Percentiles rank a stretch among this genome's conserved stretches.
phyloP scores from a whole-genome alignment of 139 green algal species.

The Marvania coccoides region DNA sequence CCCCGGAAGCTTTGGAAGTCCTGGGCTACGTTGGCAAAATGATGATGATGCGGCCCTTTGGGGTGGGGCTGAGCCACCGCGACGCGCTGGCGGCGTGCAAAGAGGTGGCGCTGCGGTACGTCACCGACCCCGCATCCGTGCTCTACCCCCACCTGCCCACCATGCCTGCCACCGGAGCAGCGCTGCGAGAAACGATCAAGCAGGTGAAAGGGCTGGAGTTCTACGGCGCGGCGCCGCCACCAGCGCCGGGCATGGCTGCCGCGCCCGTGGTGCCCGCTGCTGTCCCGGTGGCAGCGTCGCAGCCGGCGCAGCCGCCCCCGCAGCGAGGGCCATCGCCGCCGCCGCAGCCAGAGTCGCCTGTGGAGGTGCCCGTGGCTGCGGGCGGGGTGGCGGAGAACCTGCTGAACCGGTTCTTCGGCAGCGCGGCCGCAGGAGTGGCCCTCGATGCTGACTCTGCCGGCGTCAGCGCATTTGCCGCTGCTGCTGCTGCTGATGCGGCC shows the following conservation, averaged over 20 bases:
- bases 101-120: conserved; percentile 7
- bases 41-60: conserved; percentile 7
- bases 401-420: not conserved
- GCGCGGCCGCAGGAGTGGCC: not conserved
- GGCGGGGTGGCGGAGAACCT: not conserved
- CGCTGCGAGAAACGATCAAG: not conserved
- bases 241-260: not conserved
- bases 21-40: conserved; percentile 6
- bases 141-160: not conserved
- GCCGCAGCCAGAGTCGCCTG: not conserved
- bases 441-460: not conserved
- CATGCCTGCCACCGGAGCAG: not conserved
- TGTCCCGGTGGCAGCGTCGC: not conserved
- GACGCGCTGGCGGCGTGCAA: conserved; percentile 21
- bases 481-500: not conserved
- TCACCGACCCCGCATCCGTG: not conserved
- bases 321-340: not conserved
- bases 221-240: not conserved
- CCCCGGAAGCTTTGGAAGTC: not conserved
- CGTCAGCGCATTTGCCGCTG: not conserved
- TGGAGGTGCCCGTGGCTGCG: not conserved
- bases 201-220: not conserved
- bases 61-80: conserved; percentile 3
- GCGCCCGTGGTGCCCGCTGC: not conserved
- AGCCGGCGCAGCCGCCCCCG: not conserved